A percentile compares a stretch with the other conserved stretches of the same genome.
Evolutionary conservation across 2,329 filamentous ascomycete species (phyloP).

Genomic region (Fusarium temperatum): DNA sequence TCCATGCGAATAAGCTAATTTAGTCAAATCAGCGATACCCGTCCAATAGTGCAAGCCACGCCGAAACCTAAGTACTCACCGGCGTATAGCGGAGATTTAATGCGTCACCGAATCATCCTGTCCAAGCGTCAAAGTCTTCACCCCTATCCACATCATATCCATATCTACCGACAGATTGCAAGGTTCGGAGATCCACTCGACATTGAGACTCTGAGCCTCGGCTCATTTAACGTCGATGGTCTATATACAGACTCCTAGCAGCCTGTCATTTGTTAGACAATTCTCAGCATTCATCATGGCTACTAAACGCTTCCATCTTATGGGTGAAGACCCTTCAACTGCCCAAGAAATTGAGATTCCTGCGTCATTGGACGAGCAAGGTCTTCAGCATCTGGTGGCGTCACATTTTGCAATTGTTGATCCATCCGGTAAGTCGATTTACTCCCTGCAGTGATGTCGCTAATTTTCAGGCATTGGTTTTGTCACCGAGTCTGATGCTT

Average conservation of each 20-base stretch:
- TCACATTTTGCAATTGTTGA: slow-evolving; percentile 56
- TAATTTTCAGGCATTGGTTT: slow-evolving; percentile 50
- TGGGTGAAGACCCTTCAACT: slow-evolving; percentile 51
- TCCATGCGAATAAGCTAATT: not conserved
- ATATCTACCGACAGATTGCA: slow-evolving; percentile 15
- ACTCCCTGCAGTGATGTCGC: not conserved
- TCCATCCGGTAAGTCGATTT: slow-evolving; percentile 45
- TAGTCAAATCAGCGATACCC: not conserved
- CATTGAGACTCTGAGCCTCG: slow-evolving; percentile 12
- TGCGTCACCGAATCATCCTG: slow-evolving; percentile 14
- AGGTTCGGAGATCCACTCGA: slow-evolving; percentile 7
- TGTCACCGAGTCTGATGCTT: slow-evolving; percentile 41
- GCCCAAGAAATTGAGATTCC: slow-evolving; percentile 51
- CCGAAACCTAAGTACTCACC: not conserved
- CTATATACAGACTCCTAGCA: slow-evolving; percentile 21
- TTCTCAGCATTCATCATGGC: slow-evolving; percentile 43
- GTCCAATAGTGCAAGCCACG: not conserved
- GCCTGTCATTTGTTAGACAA: not conserved
- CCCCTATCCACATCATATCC: slow-evolving; percentile 1
- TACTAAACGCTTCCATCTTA: slow-evolving; percentile 52
- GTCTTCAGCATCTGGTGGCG: slow-evolving; percentile 51
- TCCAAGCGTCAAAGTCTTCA: slow-evolving; percentile 17
- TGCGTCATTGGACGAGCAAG: slow-evolving; percentile 47
- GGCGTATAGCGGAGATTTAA: slow-evolving; percentile 9
- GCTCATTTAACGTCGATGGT: not conserved